Evolutionary conservation across 2,329 filamentous ascomycete genomes (phyloP).

Genomic region (Mariannaea elegans): DNA sequence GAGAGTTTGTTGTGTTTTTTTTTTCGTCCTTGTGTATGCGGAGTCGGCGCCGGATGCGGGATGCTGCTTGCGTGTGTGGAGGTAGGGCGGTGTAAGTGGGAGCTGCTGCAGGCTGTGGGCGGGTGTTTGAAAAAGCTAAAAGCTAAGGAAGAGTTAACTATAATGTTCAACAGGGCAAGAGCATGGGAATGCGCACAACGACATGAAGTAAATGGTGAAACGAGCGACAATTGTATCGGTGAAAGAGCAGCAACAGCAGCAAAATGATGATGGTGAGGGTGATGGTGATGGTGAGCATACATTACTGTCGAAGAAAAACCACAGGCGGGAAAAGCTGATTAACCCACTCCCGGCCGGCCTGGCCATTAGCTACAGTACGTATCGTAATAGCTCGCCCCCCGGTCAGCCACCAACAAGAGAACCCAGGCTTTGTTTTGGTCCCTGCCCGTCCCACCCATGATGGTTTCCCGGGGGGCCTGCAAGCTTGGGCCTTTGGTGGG

Average conservation of each 20-base stretch:
- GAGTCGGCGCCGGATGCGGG: constrained; percentile 21
- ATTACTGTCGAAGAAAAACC: background rate
- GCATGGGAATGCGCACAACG: constrained; percentile 1
- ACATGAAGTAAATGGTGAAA: background rate
- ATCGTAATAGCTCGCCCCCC: background rate
- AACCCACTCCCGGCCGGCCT: background rate
- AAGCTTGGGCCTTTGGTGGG: constrained; percentile 23
- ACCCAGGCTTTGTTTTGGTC: constrained; percentile 33
- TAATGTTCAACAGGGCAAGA: background rate
- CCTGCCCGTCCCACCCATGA: constrained; percentile 21
- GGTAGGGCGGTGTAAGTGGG: constrained; percentile 42
- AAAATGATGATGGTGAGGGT: background rate
- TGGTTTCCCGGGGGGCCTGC: constrained; percentile 32
- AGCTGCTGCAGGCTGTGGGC: constrained; percentile 27
- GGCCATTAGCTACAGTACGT: background rate
- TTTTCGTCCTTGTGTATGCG: constrained; percentile 3
- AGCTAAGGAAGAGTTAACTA: background rate
- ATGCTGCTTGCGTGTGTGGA: constrained; percentile 36
- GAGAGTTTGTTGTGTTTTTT: constrained; percentile 15
- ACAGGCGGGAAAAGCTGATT: background rate
- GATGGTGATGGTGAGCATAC: background rate
- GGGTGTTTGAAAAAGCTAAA: constrained; percentile 16
- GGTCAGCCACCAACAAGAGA: background rate
- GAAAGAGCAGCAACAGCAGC: background rate
- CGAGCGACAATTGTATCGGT: background rate